These are phyloP conservation scores for Cyberlindnera veronae DNA, from an alignment of 805 yeast genomes.

Conservation along the genomic window DNA sequence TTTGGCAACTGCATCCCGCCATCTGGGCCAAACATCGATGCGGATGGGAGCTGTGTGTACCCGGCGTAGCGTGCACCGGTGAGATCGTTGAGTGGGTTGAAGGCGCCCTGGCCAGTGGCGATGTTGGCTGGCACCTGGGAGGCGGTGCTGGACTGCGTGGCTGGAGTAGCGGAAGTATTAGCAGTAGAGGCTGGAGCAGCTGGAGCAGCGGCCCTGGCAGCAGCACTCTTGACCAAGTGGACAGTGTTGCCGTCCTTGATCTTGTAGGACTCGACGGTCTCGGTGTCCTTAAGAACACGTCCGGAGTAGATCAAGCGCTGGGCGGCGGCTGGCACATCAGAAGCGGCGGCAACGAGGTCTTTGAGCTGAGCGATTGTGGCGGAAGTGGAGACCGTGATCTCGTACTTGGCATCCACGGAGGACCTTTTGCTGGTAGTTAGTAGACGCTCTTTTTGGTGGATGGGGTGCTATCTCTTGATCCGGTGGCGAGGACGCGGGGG, in stretches of 20 bases:
- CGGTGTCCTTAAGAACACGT: conserved; percentile 82
- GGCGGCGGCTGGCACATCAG: conserved; percentile 68
- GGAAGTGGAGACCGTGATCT: conserved; percentile 50
- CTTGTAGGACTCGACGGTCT: conserved; percentile 70
- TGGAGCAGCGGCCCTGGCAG: conserved; percentile 29
- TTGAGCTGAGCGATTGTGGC: conserved; percentile 69
- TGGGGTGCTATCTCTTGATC: not conserved
- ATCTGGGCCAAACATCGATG: conserved; percentile 89
- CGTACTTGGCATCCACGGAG: conserved; percentile 78
- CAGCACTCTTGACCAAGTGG: conserved; percentile 85
- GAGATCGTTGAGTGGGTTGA: conserved; percentile 85
- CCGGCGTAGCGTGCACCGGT: conserved; percentile 98
- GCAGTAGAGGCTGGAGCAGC: conserved; percentile 29
- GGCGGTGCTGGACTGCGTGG: conserved; percentile 48
- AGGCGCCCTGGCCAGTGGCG: conserved; percentile 84
- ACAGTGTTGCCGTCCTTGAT: conserved; percentile 83
- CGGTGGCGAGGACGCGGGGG: too few species aligned
- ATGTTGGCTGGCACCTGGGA: conserved; percentile 65
- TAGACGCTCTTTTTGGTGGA: not conserved
- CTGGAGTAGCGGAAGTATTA: conserved; percentile 21
- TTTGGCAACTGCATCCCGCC: conserved; percentile 77
- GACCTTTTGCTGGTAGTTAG: conserved; percentile 14
- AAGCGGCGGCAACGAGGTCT: conserved; percentile 51
- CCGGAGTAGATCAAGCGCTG: conserved; percentile 94
- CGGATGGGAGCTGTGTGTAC: conserved; percentile 79